These are phyloP conservation scores for Echeveria elegans DNA, from an alignment of 164 flowering plant species.

Conservation along the genomic window DNA sequence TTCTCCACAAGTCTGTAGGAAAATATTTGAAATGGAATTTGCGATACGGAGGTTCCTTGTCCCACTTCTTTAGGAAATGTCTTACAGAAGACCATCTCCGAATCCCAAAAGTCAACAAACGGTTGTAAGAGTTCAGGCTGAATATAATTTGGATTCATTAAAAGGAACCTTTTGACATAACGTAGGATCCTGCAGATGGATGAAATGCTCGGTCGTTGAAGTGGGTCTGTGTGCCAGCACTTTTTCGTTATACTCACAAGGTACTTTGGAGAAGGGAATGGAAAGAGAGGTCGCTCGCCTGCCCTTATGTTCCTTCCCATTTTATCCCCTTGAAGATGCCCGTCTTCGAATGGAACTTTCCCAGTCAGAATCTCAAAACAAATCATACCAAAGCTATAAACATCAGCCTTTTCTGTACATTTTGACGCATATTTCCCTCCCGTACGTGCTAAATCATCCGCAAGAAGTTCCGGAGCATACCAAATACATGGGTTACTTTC, in stretches of 20 bases:
- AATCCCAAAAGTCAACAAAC: slow-evolving; percentile 45
- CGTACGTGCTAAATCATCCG: slow-evolving; percentile 38
- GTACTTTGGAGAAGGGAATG: slow-evolving; percentile 60
- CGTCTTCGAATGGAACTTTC: slow-evolving; percentile 79
- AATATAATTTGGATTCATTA: slow-evolving; percentile 51
- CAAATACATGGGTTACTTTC: slow-evolving; percentile 40
- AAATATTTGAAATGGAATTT: slow-evolving; percentile 84
- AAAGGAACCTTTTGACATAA: slow-evolving; percentile 54
- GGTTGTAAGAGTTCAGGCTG: slow-evolving; percentile 49
- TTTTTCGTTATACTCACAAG: slow-evolving; percentile 54
- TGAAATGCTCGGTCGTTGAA: slow-evolving; percentile 62
- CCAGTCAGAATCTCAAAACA: slow-evolving; percentile 84
- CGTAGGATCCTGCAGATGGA: slow-evolving; percentile 73
- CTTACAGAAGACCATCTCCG: slow-evolving; percentile 41
- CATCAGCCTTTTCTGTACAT: slow-evolving; percentile 73
- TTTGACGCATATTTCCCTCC: slow-evolving; percentile 18
- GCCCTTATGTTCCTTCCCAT: slow-evolving; percentile 67
- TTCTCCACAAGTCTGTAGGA: slow-evolving; percentile 55
- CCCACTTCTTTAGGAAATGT: slow-evolving; percentile 18
- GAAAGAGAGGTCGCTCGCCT: slow-evolving; percentile 90
- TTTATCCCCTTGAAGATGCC: slow-evolving; percentile 87
- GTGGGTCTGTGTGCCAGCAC: slow-evolving; percentile 80
- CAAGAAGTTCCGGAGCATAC: slow-evolving; percentile 84
- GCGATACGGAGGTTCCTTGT: slow-evolving; percentile 32
- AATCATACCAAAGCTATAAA: slow-evolving; percentile 88